Evolutionary conservation across 768 basidiomycete genomes (phyloP), one percentile per base, ranked within the genome.

Genomic region (Suillus paluster): DNA sequence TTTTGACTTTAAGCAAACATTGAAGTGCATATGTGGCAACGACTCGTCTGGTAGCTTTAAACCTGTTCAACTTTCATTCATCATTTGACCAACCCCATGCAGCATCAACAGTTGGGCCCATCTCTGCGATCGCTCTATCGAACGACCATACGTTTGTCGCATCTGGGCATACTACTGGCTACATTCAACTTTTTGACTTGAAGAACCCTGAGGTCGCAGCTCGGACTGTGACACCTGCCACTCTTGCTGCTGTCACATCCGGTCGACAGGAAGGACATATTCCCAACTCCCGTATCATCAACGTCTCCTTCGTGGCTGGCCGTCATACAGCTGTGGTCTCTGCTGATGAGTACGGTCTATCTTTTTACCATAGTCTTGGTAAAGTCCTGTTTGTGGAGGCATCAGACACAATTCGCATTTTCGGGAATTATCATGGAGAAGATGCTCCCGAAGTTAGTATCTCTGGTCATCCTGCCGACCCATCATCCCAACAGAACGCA

Each of bases 341-440:
- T 5, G 92, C 94, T 3, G 97, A 99, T 71, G 92, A 97, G 61
- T 78, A 83, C 66, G 97, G 97, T 1, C 82, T 98, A 10, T 93
- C 95, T 0, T 99, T 99, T 76, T 97, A 94, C 72, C 96, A 98
- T 75, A 92, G 91, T 59, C 79, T 99, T 5, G 95, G 97, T 30
- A 96, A 94, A 73, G 89, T 99, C 12, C 81, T 99, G 15, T 97
- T 97, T 66, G 90, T 99, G 7, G 96, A 98, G 50, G 95, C 96
- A 14, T 88, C 92, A 17, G 97, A 99, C 72, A 94, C 93, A 38
- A 83, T 99, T 49, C 89, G 97, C 19, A 93, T 99, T 57, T 82
- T 99, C 2, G 97, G 97, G 1, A 92, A 90, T 68, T 97, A 98
- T 70, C 91, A 92, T 4, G 85, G 88, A 33, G 80, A 81, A 30